Conservation (phyloP, 768 basidiomycete species). For the Leucogyrophana mollusca region DNA sequence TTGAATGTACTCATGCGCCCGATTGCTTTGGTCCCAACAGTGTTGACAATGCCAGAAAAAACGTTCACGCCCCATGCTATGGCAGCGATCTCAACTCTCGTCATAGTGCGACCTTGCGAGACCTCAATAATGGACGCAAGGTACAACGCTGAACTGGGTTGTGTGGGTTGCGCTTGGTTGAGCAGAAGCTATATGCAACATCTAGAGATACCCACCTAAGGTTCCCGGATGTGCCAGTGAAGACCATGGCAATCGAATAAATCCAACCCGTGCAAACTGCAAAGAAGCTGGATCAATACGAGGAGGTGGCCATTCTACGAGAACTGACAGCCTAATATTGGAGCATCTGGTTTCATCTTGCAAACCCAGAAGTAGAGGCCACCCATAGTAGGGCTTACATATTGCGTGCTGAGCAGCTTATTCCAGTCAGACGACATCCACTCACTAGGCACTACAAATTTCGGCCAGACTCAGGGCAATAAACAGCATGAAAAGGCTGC, state of each 20-base stretch:
- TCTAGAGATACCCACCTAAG: constrained; percentile 38
- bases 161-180: background rate
- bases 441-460: constrained; percentile 58
- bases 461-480: constrained; percentile 57
- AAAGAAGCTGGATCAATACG: background rate
- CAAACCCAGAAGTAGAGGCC: constrained; percentile 66
- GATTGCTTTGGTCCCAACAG: constrained; percentile 54
- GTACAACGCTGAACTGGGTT: constrained; percentile 47
- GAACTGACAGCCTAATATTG: constrained; percentile 50
- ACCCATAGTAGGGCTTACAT: constrained; percentile 50
- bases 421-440: background rate
- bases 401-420: background rate
- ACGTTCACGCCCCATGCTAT: constrained; percentile 62
- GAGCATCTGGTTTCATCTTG: constrained; percentile 54
- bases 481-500: constrained; percentile 57
- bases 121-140: constrained; percentile 55
- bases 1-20: constrained; percentile 55
- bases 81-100: constrained; percentile 46
- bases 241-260: constrained; percentile 58
- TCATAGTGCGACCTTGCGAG: constrained; percentile 40
- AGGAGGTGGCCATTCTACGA: background rate
- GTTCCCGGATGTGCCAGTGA: constrained; percentile 60
- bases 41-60: constrained; percentile 52
- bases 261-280: constrained; percentile 53
- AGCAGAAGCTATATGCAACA: no score